Conservation (phyloP, 1,139 yeast species). For the Saccharomyces hybrid region DNA sequence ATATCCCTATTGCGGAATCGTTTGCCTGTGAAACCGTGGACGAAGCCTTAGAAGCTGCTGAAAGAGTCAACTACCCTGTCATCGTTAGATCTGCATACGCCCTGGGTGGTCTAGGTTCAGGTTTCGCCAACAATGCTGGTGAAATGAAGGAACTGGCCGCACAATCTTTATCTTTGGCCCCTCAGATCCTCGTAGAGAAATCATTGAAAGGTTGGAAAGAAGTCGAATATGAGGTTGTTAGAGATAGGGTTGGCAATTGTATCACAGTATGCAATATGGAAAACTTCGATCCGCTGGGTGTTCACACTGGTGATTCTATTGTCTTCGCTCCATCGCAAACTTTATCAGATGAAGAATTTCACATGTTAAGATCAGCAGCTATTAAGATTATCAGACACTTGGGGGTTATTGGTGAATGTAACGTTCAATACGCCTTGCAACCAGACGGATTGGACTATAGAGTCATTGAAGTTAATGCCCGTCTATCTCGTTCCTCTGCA, state of each 20-base stretch:
- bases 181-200: constrained; percentile 93
- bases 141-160: constrained; percentile 84
- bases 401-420: constrained; percentile 99
- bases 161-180: constrained; percentile 81
- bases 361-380: constrained; percentile 96
- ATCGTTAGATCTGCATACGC: constrained; percentile 98
- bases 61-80: constrained; percentile 83
- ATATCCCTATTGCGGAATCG: constrained; percentile 94
- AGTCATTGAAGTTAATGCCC: constrained; percentile 95
- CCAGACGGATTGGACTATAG: constrained; percentile 94
- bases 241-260: constrained; percentile 94
- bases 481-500: constrained; percentile 95
- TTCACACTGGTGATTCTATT: constrained; percentile 98
- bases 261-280: constrained; percentile 99
- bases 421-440: constrained; percentile 93
- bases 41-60: constrained; percentile 86
- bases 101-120: constrained; percentile 96
- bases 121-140: constrained; percentile 77
- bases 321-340: constrained; percentile 99
- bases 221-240: constrained; percentile 96
- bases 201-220: constrained; percentile 99
- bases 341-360: constrained; percentile 91
- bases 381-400: constrained; percentile 93
- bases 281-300: constrained; percentile 95
- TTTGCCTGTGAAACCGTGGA: constrained; percentile 91